These are phyloP conservation scores for Syzygium aqueum DNA, from an alignment of 345 rosid species.

Conservation along the genomic window DNA sequence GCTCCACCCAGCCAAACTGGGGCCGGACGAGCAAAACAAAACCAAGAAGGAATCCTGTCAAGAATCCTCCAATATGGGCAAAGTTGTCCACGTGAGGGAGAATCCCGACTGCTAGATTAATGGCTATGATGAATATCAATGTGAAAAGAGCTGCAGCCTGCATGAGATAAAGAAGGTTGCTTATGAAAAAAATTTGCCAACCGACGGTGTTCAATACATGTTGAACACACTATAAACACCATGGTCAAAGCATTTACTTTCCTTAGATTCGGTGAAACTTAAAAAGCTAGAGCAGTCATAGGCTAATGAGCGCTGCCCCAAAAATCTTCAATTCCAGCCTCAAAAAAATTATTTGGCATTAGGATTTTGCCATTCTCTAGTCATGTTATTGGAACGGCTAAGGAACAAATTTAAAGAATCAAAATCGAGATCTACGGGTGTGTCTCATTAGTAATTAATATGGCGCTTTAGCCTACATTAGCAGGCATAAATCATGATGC, in stretches of 20 bases:
- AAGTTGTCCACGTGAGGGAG: slow-evolving; percentile 95
- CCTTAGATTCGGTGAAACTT: neutral
- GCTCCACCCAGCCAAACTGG: slow-evolving; percentile 57
- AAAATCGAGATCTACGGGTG: neutral
- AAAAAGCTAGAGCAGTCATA: neutral
- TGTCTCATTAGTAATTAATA: neutral
- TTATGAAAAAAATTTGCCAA: neutral
- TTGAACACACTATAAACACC: neutral
- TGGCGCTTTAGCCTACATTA: neutral
- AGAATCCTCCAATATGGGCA: slow-evolving; percentile 63
- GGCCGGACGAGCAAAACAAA: slow-evolving; percentile 36
- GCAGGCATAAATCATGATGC: neutral
- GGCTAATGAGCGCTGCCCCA: neutral
- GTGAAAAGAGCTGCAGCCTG: slow-evolving; percentile 42
- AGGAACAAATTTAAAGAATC: neutral
- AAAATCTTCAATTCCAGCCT: neutral
- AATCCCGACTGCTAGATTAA: slow-evolving; percentile 51
- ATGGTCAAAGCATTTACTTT: neutral
- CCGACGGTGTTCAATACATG: neutral
- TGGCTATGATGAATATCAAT: slow-evolving; percentile 26
- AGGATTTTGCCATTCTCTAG: neutral
- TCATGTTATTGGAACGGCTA: neutral
- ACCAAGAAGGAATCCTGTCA: slow-evolving; percentile 39
- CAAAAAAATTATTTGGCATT: neutral
- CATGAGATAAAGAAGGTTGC: neutral